phyloP scores from a whole-genome alignment of 2,329 filamentous ascomycete species.

The Thelonectria blattea region DNA sequence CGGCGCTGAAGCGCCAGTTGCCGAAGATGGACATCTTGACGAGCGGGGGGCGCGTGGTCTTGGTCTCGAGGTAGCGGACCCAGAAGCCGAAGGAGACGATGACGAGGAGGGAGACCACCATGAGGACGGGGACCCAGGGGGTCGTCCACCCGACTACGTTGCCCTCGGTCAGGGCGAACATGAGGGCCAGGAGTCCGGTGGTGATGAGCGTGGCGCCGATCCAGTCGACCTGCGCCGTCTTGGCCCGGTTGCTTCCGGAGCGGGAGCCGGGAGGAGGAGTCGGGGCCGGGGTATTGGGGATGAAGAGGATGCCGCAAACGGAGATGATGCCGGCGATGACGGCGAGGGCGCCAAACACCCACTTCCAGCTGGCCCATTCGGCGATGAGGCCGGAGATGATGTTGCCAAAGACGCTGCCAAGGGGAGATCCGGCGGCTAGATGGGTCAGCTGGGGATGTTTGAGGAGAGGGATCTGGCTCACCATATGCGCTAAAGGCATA shows the following conservation, averaged over 20 bases:
- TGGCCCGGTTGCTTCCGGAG: conserved; percentile 39
- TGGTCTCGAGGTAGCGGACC: conserved; percentile 56
- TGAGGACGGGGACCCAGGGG: conserved; percentile 65
- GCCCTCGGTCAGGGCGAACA: conserved; percentile 72
- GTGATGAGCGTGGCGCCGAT: conserved; percentile 69
- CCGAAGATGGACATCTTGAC: conserved; percentile 71
- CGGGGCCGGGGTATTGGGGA: conserved; percentile 57
- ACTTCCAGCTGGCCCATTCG: conserved; percentile 68
- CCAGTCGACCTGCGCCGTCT: conserved; percentile 65
- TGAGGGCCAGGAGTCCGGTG: conserved; percentile 63
- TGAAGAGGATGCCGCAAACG: conserved; percentile 62
- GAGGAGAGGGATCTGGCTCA: conserved; percentile 32
- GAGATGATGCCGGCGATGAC: conserved; percentile 65
- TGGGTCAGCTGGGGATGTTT: no score
- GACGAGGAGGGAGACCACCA: conserved; percentile 63
- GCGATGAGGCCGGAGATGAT: conserved; percentile 68
- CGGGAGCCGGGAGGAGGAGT: conserved; percentile 33
- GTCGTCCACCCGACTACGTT: conserved; percentile 72
- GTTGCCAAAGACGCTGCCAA: conserved; percentile 70
- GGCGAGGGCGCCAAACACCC: conserved; percentile 70
- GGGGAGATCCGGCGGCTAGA: conserved; percentile 65
- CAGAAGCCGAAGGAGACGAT: conserved; percentile 64
- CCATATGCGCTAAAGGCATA: conserved; percentile 71
- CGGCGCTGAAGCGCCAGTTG: conserved; percentile 64
- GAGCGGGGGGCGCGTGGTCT: conserved; percentile 55